A percentile compares a stretch with the other conserved stretches of the same genome.
Conservation (phyloP, 257 asterid species). For the Lycium barbarum region DNA sequence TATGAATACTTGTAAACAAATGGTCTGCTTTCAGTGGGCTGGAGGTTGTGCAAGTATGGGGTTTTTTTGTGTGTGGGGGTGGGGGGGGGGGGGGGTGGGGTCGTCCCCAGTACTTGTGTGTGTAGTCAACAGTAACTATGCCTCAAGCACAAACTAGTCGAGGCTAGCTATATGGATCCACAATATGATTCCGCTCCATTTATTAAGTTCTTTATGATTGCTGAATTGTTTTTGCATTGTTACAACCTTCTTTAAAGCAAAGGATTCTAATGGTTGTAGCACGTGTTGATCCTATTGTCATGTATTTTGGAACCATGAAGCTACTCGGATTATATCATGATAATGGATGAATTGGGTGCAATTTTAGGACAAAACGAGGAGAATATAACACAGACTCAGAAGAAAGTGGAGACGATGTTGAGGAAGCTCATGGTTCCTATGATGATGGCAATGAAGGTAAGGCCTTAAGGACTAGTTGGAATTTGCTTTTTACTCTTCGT, state of each 20-base stretch:
- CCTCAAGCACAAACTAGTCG: neutral
- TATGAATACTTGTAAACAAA: too few species aligned
- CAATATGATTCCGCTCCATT: neutral
- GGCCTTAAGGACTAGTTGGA: slow-evolving; percentile 4
- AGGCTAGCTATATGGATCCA: neutral
- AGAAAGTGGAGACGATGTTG: slow-evolving; percentile 49
- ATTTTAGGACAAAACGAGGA: slow-evolving; percentile 68
- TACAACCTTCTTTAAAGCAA: neutral
- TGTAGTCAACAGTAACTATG: neutral
- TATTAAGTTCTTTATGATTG: neutral
- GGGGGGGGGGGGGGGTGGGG: too few species aligned
- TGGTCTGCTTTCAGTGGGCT: too few species aligned
- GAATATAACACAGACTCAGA: slow-evolving; percentile 68
- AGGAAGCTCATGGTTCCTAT: slow-evolving; percentile 44
- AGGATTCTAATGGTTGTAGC: neutral
- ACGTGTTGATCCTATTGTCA: neutral
- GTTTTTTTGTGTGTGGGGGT: too few species aligned
- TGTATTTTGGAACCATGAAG: slow-evolving; percentile 22
- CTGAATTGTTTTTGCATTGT: neutral
- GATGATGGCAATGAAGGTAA: slow-evolving; percentile 50
- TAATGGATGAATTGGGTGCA: neutral
- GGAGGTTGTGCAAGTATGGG: too few species aligned
- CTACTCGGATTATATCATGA: slow-evolving; percentile 8
- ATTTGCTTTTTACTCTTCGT: neutral
- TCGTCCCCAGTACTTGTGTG: too few species aligned